Evolutionary conservation across 2,329 filamentous ascomycete genomes (phyloP).

Genomic region (Cadophora sp.): DNA sequence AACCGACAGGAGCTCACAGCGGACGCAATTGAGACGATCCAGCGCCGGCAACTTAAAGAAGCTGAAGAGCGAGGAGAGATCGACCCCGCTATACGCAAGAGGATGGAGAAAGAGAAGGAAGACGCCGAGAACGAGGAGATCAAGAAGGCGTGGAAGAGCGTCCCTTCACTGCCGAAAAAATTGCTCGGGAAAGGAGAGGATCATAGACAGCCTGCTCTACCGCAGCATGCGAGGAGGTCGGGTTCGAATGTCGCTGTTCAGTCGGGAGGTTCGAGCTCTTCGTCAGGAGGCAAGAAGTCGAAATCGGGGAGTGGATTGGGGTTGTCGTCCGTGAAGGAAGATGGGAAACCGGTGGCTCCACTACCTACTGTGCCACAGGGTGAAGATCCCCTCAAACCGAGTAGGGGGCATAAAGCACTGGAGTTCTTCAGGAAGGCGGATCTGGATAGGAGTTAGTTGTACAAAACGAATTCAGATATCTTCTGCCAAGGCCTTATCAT

Average conservation of each 20-base stretch:
- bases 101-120: slow-evolving; percentile 57
- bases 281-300: slow-evolving; percentile 21
- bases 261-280: slow-evolving; percentile 15
- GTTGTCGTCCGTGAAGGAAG: slow-evolving; percentile 31
- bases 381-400: slow-evolving; percentile 28
- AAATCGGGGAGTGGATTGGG: slow-evolving; percentile 15
- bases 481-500: no score
- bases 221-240: slow-evolving; percentile 32
- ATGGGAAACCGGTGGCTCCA: slow-evolving; percentile 21
- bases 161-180: slow-evolving; percentile 37
- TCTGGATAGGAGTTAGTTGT: slow-evolving; percentile 37
- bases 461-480: not conserved
- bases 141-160: slow-evolving; percentile 39
- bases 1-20: slow-evolving; percentile 77
- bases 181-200: slow-evolving; percentile 41
- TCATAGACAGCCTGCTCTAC: slow-evolving; percentile 38
- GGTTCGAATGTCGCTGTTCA: slow-evolving; percentile 17
- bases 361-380: slow-evolving; percentile 11
- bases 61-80: slow-evolving; percentile 51
- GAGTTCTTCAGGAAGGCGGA: slow-evolving; percentile 39
- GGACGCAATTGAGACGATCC: slow-evolving; percentile 69
- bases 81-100: slow-evolving; percentile 46
- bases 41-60: slow-evolving; percentile 93
- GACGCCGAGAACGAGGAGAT: slow-evolving; percentile 47
- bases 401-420: slow-evolving; percentile 33